Base-by-base conservation (phyloP, 192 early-diverging fungal genomes). In the Coemansia sp. region DNA sequence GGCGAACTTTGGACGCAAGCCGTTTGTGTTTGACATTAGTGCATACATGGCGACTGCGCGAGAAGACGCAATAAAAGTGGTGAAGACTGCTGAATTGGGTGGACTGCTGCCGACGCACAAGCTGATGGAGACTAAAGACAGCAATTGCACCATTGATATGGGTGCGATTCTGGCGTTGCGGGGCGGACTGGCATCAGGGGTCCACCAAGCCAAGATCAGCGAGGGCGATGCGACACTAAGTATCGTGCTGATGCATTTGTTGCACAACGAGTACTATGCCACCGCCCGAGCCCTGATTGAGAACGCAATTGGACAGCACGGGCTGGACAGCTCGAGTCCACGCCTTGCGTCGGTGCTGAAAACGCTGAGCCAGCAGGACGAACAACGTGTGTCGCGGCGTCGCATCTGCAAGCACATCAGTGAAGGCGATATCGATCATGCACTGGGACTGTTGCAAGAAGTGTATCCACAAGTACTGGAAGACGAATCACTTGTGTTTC, bases 261-360 rank as follows among this genome's bases (percentile, higher is more conserved):
- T 93, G 56, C 92, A 96, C 59, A 89, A 87, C 62, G 95, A 94
- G 47, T 92, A 88, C 64, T 84, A 81, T 21, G 86, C 87, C 35
- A 92, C 91, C 15, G 93, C 95, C 0, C 81, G 86, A 15, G 86
- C 85, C 0, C 86, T 98, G 56, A 62, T 76, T 12, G 66, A 75
- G 37, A 80, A 83, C 56, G 71, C 75, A 2, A 29, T 76, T 39
- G 75, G 72, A 5, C 62, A 63, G 50, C 19, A 57, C 17, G 19
- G 19, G 8, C 12, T 55, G 21, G 65, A 27, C 21, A 35, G 12
- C 6, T 57, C 11, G 22, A 51, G 29, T n/a, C 60, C 48, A 50
- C 64, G 51, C 8, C 69, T 76, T 51, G 35, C 41, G 5, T 60
- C 67, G 4, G 66, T 75, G 15, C 48, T 73, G 37, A 50, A 50